Evolutionary conservation across 148 eudicot genomes (phyloP).

Genomic region (Rhododendron molle): DNA sequence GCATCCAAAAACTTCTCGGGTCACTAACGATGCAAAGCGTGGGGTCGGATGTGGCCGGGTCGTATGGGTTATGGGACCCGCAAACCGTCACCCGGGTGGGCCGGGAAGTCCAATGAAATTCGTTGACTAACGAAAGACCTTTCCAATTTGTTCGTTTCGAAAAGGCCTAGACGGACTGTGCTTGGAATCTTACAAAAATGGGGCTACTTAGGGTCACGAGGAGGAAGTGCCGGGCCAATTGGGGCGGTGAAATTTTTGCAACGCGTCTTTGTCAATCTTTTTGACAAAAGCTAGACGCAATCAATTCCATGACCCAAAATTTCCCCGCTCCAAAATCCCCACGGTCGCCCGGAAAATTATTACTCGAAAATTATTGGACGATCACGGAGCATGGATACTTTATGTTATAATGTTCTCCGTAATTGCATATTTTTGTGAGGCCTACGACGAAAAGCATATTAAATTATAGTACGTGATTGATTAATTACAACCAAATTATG

Average conservation of each 20-base stretch:
- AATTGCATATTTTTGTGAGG: too few relatives aligned
- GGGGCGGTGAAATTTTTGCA: conserved; percentile 20
- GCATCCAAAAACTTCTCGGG: too few relatives aligned
- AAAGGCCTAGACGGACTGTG: background rate
- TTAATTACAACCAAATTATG: too few relatives aligned
- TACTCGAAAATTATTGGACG: background rate
- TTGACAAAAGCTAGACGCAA: conserved; percentile 15
- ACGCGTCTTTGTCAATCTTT: conserved; percentile 17
- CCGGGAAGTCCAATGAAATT: background rate
- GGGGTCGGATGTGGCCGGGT: background rate
- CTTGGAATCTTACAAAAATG: background rate
- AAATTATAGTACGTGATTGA: background rate
- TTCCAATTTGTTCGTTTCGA: background rate
- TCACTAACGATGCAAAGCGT: background rate
- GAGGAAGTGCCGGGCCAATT: conserved; percentile 16
- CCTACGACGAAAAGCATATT: too few relatives aligned
- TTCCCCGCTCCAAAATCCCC: background rate
- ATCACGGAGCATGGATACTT: background rate
- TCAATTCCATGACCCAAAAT: background rate
- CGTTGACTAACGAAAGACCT: background rate
- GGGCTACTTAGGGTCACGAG: background rate
- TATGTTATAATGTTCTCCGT: too few relatives aligned
- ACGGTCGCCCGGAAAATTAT: background rate
- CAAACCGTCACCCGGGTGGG: background rate
- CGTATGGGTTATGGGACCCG: background rate